Evolutionary conservation across 257 asterid species (phyloP), one percentile per base, ranked within the genome.

Genomic region (Linderniella brevidens): DNA sequence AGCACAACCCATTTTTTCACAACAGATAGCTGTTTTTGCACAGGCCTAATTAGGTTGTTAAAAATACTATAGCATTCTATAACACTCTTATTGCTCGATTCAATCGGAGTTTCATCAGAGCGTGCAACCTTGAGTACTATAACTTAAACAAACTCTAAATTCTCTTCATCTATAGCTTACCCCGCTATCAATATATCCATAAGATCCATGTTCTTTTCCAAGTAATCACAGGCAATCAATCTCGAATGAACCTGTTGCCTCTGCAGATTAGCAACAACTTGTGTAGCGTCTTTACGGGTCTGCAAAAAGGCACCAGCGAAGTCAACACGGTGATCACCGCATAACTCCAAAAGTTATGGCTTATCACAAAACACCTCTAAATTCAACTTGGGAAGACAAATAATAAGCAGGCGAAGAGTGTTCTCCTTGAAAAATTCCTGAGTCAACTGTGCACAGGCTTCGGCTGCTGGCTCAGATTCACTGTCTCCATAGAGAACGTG

Each of bases 271-370:
- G 98, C 93, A 64, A 90, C 94, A 57, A 90, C 94, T 65, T 81
- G 96, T 3, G 96, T 81, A 41, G 93, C 98, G 71, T 85, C 96
- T 69, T 85, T 90, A 55, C 96, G 92, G 36, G 94, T 63, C 98
- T 88, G 83, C 71, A 71, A 55, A 49, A 55, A 11, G 38, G 41
- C 44, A 42, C 10, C 35, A 16, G 38, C 13, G 3, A 2, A 40
- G 3, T 40, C 44, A 48, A 7, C 32, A 25, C 6, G 32, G 6
- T 6, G 3, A 25, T 25, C 32, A 25, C 32, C 32, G 6, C 3
- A 25, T 25, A 6, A 25, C 32, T 39, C 9, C 43, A 11, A 39
- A 11, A 11, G 9, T 39, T 11, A 11, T 39, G 9, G 4, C 43
- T 44, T 18, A 9, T 13, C 14, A 44, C 19, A 13, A 44, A 44